A percentile compares a stretch with the other conserved stretches of the same genome.
Conservation (phyloP, 1,139 yeast genomes). For the Yamadazyma oceani region DNA sequence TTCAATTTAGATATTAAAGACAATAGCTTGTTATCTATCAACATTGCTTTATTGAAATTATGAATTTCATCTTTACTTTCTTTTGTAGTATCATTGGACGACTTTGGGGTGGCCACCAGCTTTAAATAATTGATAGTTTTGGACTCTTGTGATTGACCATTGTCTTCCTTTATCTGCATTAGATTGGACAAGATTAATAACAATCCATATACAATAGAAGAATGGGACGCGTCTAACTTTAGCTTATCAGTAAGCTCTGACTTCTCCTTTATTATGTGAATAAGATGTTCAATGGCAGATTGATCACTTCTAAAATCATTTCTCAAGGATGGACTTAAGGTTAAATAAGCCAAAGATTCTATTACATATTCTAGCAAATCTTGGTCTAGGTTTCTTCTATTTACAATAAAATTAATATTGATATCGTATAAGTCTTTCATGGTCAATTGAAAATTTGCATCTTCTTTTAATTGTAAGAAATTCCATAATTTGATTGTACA, state of each 20-base stretch:
- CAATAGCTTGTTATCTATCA: constrained; percentile 27
- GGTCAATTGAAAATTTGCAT: constrained; percentile 21
- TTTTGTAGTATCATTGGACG: constrained; percentile 17
- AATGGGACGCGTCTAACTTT: constrained; percentile 9
- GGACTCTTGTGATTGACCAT: constrained; percentile 14
- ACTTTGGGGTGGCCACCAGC: constrained; percentile 31
- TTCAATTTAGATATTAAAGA: constrained; percentile 28
- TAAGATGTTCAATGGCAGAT: constrained; percentile 23
- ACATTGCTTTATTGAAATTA: constrained; percentile 31
- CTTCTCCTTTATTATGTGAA: constrained; percentile 14
- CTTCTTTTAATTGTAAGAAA: constrained; percentile 23
- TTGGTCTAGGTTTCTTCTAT: constrained; percentile 6
- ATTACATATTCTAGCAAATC: constrained; percentile 23
- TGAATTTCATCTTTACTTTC: constrained; percentile 29
- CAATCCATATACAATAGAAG: constrained; percentile 35
- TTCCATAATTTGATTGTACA: constrained; percentile 47
- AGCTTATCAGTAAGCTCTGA: constrained; percentile 1
- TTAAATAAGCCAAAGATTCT: constrained; percentile 50
- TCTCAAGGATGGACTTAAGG: constrained; percentile 36
- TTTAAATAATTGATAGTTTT: constrained; percentile 32
- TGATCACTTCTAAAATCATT: constrained; percentile 33
- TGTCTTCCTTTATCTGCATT: constrained; percentile 26
- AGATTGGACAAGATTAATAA: constrained; percentile 38
- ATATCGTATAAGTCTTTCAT: constrained; percentile 22
- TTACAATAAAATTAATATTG: constrained; percentile 18